These are phyloP conservation scores for Myrica gale DNA, from an alignment of 306 rosid genomes.

Conservation along the genomic window DNA sequence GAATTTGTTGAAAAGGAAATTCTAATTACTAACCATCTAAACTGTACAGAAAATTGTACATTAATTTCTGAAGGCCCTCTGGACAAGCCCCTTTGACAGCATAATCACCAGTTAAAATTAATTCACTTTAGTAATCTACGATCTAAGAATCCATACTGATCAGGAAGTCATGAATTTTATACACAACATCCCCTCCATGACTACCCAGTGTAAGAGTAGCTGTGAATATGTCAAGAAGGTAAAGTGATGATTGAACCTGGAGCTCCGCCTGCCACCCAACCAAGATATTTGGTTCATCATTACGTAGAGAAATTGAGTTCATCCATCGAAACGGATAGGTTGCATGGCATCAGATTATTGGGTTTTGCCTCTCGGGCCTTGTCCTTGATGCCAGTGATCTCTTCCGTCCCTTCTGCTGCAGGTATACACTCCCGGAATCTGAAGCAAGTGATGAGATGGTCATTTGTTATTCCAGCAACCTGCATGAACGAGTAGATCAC, in stretches of 20 bases:
- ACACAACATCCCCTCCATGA: slow-evolving; percentile 45
- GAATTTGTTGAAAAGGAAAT: slow-evolving; percentile 18
- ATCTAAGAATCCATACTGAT: slow-evolving; percentile 40
- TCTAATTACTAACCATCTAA: slow-evolving; percentile 32
- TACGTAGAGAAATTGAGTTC: slow-evolving; percentile 62
- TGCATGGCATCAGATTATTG: slow-evolving; percentile 43
- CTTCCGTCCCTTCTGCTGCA: slow-evolving; percentile 57
- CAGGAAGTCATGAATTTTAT: slow-evolving; percentile 45
- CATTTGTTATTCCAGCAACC: slow-evolving; percentile 69
- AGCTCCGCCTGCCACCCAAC: slow-evolving; percentile 24
- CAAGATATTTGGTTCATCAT: slow-evolving; percentile 22
- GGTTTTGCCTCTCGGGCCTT: slow-evolving; percentile 38
- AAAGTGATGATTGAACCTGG: slow-evolving; percentile 34
- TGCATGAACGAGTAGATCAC: slow-evolving; percentile 84
- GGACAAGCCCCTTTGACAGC: slow-evolving; percentile 43
- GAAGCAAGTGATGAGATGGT: slow-evolving; percentile 76
- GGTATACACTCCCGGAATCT: slow-evolving; percentile 66
- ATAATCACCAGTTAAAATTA: slow-evolving; percentile 43
- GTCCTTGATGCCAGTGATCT: slow-evolving; percentile 35
- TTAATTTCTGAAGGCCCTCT: slow-evolving; percentile 36
- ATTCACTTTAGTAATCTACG: slow-evolving; percentile 48
- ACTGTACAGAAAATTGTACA: slow-evolving; percentile 51
- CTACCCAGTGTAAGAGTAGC: slow-evolving; percentile 35
- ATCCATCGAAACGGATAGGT: slow-evolving; percentile 58
- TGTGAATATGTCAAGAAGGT: slow-evolving; percentile 28